phyloP scores from a whole-genome alignment of 208 protist species.

The Naegleria lovaniensis region DNA sequence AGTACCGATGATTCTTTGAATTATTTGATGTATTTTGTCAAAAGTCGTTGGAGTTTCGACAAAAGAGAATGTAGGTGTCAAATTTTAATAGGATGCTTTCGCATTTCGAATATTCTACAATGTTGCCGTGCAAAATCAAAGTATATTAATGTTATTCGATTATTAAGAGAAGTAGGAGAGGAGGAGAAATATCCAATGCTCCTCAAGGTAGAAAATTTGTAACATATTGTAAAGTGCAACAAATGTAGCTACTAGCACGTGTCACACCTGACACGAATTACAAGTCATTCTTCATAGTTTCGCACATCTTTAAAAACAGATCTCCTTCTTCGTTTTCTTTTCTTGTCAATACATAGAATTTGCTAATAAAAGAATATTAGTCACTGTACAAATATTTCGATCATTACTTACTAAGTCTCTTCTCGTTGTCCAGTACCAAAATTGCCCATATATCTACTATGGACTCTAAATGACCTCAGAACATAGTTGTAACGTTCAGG shows the following conservation, averaged over 20 bases:
- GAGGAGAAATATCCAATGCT: neutral
- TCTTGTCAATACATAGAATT: neutral
- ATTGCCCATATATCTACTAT: neutral
- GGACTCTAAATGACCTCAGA: neutral
- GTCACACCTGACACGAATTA: no score
- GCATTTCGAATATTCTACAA: no score
- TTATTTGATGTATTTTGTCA: no score
- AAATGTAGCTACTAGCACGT: no score
- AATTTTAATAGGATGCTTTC: neutral
- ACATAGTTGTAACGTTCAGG: neutral
- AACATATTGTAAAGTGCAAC: no score
- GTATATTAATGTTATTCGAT: neutral
- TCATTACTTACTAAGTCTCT: neutral
- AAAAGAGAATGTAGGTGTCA: neutral
- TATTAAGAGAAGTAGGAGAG: neutral
- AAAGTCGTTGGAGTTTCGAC: neutral
- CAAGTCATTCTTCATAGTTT: neutral
- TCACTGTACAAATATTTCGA: neutral
- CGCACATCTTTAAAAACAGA: neutral
- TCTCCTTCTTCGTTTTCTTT: neutral
- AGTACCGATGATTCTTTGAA: no score
- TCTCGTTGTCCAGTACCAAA: neutral
- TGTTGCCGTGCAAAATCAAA: no score
- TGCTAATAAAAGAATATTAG: neutral
- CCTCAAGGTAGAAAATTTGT: neutral